These are phyloP conservation scores for Lanmaoa pseudosensibilis DNA, from an alignment of 768 basidiomycete species.

Conservation along the genomic window DNA sequence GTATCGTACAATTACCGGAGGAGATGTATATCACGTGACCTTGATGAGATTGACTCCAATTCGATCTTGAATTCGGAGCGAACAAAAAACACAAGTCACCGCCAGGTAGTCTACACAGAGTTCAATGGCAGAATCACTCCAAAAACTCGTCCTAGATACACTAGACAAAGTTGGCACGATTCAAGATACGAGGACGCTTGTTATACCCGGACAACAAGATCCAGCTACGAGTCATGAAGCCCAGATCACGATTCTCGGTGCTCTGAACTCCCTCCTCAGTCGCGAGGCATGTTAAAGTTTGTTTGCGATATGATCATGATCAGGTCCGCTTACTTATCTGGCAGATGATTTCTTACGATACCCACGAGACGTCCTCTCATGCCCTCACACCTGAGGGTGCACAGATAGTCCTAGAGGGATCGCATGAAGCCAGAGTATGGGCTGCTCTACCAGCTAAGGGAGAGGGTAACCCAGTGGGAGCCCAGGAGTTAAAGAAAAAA, in stretches of 20 bases:
- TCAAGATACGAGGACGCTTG: constrained; percentile 65
- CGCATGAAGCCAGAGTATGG: constrained; percentile 97
- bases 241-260: constrained; percentile 84
- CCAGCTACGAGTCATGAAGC: constrained; percentile 67
- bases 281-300: constrained; percentile 62
- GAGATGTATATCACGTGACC: constrained; percentile 13
- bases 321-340: constrained; percentile 13
- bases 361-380: constrained; percentile 74
- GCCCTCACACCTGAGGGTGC: constrained; percentile 79
- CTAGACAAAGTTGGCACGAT: constrained; percentile 59
- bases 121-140: constrained; percentile 77
- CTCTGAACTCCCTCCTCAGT: constrained; percentile 84
- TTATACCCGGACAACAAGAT: constrained; percentile 60
- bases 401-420: constrained; percentile 77
- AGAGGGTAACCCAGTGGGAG: constrained; percentile 61
- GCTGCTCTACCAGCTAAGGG: constrained; percentile 72
- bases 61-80: not conserved
- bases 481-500: constrained; percentile 64
- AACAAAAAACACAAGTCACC: not conserved
- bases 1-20: not conserved
- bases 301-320: constrained; percentile 2
- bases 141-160: constrained; percentile 75
- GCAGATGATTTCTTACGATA: constrained; percentile 83
- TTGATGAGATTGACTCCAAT: constrained; percentile 20
- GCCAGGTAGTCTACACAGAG: constrained; percentile 1